Evolutionary conservation across 2,329 filamentous ascomycete species (phyloP), one percentile per base, ranked within the genome.

Genomic region (Mollisiaceae sp.): DNA sequence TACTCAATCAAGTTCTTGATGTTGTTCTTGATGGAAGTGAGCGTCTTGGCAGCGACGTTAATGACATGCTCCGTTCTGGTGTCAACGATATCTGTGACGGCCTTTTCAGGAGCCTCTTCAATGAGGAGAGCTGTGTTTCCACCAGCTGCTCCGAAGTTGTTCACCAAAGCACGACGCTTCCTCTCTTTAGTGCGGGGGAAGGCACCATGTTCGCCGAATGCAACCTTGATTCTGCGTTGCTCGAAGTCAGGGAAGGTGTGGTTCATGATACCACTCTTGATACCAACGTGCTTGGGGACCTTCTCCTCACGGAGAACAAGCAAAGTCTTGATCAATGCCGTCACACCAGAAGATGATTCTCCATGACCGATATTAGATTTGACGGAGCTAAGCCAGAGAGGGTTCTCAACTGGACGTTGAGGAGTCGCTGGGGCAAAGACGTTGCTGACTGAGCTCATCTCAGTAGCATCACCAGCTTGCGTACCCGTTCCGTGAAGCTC

Each of bases 21-120:
- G 35, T 71, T 71, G 8, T 47, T 20, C 54, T 67, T 61, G 11
- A 72, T 45, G 4, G 68, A 69, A 14, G 45, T 50, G 8, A 45
- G 12, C n/a, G 43, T 63, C 50, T 69, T 70, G 0, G 89, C 90
- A 2, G 82, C 82, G 4, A 85, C 72, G 9, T 79, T 72, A 9
- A 85, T 75, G 9, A 79, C 27, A 27, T 65, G 58, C 22, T 35
- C 47, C 65, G 52, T 83, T 79, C 11, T 73, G 73, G 8, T 74
- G 71, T 20, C 82, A 78, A n/a, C 77, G 64, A 66, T 84, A 80
- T 6, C 43, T 1, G 39, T 52, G 22, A 32, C 24, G 8, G 14
- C 43, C 20, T 36, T 60, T 20, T 36, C 27, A n/a, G 63, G 61
- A 12, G 59, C 60, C 36, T 69, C 65, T 45, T 64, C 60, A n/a